Evolutionary conservation across 1,284 basidiomycete species (phyloP).

Genomic region (Moniliophthora roreri): DNA sequence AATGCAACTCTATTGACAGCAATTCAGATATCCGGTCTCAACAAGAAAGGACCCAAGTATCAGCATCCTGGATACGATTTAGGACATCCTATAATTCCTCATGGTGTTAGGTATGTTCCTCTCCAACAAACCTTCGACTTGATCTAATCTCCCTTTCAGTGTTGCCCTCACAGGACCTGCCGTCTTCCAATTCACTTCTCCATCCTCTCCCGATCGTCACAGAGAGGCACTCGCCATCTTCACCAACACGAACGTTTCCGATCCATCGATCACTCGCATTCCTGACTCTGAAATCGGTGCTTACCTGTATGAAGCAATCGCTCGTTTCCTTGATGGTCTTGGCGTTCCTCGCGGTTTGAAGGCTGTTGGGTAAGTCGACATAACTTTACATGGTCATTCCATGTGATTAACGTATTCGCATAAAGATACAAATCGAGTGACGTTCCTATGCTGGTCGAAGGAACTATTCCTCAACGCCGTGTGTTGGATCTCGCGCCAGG

Average conservation of each 20-base stretch:
- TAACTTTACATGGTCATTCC: not conserved
- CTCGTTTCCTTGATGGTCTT: conserved; percentile 84
- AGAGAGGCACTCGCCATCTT: conserved; percentile 89
- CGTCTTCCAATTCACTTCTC: conserved; percentile 93
- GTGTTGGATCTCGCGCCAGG: conserved; percentile 88
- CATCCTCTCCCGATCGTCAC: conserved; percentile 88
- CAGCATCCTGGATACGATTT: conserved; percentile 84
- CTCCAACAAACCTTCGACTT: not conserved
- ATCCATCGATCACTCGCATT: conserved; percentile 71
- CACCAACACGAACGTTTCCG: conserved; percentile 59
- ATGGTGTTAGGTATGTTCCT: conserved; percentile 71
- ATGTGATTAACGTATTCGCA: not conserved
- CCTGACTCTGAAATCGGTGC: conserved; percentile 82
- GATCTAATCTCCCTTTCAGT: conserved; percentile 24
- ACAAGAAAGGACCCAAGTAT: conserved; percentile 90
- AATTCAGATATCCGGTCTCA: conserved; percentile 87
- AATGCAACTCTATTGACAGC: conserved; percentile 1
- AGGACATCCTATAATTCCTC: conserved; percentile 88
- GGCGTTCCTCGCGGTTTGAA: conserved; percentile 88
- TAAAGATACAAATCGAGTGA: conserved; percentile 62
- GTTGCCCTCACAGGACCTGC: conserved; percentile 91
- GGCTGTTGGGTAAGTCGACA: conserved; percentile 62
- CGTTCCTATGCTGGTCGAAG: conserved; percentile 73
- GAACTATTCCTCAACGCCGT: conserved; percentile 84
- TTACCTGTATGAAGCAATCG: conserved; percentile 87